Base-by-base conservation (phyloP, 352 stramenopile genomes). In the Aphanomyces cochlioides region DNA sequence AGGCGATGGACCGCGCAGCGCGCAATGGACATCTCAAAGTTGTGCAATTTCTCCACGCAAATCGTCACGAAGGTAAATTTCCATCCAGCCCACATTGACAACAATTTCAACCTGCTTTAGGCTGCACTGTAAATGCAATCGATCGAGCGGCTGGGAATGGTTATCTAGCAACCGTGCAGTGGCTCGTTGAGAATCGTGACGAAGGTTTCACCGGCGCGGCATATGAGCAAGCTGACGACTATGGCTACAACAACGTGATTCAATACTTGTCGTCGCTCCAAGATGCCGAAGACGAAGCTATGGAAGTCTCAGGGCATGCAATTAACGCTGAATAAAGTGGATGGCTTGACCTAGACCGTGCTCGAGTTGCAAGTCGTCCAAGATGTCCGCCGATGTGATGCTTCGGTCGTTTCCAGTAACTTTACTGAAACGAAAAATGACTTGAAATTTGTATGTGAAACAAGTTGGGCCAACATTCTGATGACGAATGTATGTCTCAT, bases 1-100 rank as follows among this genome's bases (percentile, higher is more conserved):
- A 67, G 4, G 69, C 66, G 40, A 66, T 75, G 34, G 71, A 81
- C 56, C 34, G 61, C 10, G 76, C 76, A 3, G 66, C 74, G 6
- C 53, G 66, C 12, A 66, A 56, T 15, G 66, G 71, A 28, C 69
- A 81, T 60, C 34, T 79, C 28, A 58, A 72, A 28, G 47, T 79
- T 17, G 66, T 81, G 21, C 67, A 74, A 37, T 81, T 72, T 48
- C 45, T 81, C 8, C 72, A 81, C 19, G 48, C 56, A 5, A 54
- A 78, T 17, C 53, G 54, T 34, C 34, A 15, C 48, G 66, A 66
- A 67, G 66, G 66, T 66, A 37, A 28, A n/a, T 8, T 17, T 58
- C 7, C 15, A 58, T 37, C 3, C 1, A 17, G 50, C 10, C 21
- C 17, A 1, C 8, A 12, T 58, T 1, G n/a, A 53, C 45, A n/a